Percentiles rank a stretch among this genome's conserved stretches.
These are phyloP conservation scores for Colletotrichum eremochloae DNA, from an alignment of 2,329 filamentous ascomycete species.

Conservation along the genomic window DNA sequence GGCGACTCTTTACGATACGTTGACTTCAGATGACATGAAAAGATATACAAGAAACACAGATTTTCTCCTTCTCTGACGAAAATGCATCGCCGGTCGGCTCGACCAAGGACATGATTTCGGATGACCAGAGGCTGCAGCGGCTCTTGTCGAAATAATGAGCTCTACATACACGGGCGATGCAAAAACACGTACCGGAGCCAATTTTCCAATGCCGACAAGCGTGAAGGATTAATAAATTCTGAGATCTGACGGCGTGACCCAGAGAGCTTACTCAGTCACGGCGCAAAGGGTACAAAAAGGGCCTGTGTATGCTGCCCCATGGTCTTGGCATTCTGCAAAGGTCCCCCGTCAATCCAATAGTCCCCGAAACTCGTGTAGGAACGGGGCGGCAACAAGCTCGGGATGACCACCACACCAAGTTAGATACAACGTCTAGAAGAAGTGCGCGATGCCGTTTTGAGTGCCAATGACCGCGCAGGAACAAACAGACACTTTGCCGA, in stretches of 20 bases:
- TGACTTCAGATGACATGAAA: no score
- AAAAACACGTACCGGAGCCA: not conserved
- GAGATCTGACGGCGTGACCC: not conserved
- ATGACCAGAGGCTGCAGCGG: no score
- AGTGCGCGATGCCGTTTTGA: conserved; percentile 21
- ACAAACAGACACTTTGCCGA: not conserved
- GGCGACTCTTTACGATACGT: no score
- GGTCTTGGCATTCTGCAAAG: conserved; percentile 25
- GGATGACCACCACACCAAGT: not conserved
- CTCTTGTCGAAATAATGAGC: no score
- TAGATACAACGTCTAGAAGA: not conserved
- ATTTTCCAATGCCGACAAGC: not conserved
- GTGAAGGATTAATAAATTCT: not conserved
- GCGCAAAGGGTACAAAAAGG: not conserved
- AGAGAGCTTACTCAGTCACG: not conserved
- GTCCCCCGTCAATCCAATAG: conserved; percentile 29
- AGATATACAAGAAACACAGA: no score
- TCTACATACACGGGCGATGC: no score
- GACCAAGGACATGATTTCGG: no score
- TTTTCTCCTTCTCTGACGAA: no score
- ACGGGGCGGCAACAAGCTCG: no score
- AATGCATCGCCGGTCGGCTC: no score
- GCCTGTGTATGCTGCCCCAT: not conserved
- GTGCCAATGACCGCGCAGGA: conserved; percentile 31
- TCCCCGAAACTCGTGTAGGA: conserved; percentile 13